Evolutionary conservation across 208 protist genomes (phyloP), one percentile per base, ranked within the genome.

Genomic region (Balamuthia mandrillaris): DNA sequence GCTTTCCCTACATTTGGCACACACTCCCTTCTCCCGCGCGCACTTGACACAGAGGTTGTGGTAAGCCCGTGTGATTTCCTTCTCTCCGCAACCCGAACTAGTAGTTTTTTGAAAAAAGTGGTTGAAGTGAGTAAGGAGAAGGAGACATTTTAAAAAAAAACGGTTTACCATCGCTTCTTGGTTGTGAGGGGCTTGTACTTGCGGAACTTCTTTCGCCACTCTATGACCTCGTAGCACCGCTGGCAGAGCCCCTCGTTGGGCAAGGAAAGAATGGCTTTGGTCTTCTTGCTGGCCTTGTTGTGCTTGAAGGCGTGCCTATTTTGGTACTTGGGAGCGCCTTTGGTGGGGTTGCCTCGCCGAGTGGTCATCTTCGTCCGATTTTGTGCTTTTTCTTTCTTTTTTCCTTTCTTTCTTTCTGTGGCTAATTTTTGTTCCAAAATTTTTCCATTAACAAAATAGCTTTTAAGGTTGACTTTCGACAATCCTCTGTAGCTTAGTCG

Each of bases 171-270:
- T 45, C 84, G 87, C 44, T 78, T 89, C 24, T 89, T 77, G 3
- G 68, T 52, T 35, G 88, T 92, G 58, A 95, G 75, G 56, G 93
- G 92, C 75, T 95, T 95, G 83, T 95, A 95, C 75, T 92, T 95
- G 61, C 92, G 87, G 66, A 91, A 95, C 68, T 82, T 84, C 79
- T 95, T 95, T 58, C 87, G 89, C 93, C 93, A 95, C 60, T 94
- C 91, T 24, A 95, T 91, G 24, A 89, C 78, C 31, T 94, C 89
- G 54, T 89, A 47, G 81, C 93, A 95, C 18, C 39, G 72, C 18
- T 41, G 65, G 51, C 93, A 95, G 16, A 95, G 74, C 37, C 89
- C 89, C 47, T 89, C 66, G 61, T 91, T 94, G 39, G 92, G 92
- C 21, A 91, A 29, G 37, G 78, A n/a, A 3, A 91, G 24, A 84